Conservation (phyloP, 495 filamentous ascomycete genomes). For the Bacidia rubella region DNA sequence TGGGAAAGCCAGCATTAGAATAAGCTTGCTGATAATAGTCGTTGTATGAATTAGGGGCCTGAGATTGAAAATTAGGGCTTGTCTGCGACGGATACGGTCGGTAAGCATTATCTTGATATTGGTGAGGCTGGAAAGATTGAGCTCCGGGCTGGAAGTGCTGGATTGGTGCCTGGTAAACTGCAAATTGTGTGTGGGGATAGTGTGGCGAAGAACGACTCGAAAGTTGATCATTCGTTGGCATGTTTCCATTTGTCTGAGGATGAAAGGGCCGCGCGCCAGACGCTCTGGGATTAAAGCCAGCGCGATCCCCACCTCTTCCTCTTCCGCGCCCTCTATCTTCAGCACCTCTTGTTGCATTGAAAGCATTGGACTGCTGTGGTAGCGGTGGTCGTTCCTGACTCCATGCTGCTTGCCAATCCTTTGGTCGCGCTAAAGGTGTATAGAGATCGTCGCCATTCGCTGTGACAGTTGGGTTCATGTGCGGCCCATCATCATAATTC, state of each 20-base stretch:
- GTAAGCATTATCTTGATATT: constrained; percentile 12
- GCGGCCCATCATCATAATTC: constrained; percentile 18
- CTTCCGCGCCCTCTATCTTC: constrained; percentile 26
- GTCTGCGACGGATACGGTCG: constrained; percentile 20
- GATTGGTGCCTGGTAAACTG: neutral
- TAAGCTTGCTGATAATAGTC: constrained; percentile 13
- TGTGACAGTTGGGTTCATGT: constrained; percentile 40
- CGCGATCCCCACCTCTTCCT: constrained; percentile 25
- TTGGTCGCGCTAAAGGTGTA: constrained; percentile 52
- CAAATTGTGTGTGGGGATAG: neutral
- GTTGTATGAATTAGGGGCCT: constrained; percentile 4
- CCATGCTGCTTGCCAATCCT: constrained; percentile 43
- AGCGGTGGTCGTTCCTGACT: constrained; percentile 29
- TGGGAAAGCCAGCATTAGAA: constrained; percentile 20
- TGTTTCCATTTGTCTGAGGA: constrained; percentile 2
- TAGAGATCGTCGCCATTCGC: constrained; percentile 46
- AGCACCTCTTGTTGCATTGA: constrained; percentile 25
- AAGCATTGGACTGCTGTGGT: constrained; percentile 23
- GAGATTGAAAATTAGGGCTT: neutral
- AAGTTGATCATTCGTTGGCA: neutral
- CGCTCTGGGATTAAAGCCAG: constrained; percentile 36
- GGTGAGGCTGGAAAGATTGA: constrained; percentile 11
- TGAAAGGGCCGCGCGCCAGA: constrained; percentile 26
- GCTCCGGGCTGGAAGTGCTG: constrained; percentile 1
- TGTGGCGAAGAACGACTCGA: neutral